Base-by-base conservation (phyloP, 441 rosid species). In the Gossypium davidsonii region DNA sequence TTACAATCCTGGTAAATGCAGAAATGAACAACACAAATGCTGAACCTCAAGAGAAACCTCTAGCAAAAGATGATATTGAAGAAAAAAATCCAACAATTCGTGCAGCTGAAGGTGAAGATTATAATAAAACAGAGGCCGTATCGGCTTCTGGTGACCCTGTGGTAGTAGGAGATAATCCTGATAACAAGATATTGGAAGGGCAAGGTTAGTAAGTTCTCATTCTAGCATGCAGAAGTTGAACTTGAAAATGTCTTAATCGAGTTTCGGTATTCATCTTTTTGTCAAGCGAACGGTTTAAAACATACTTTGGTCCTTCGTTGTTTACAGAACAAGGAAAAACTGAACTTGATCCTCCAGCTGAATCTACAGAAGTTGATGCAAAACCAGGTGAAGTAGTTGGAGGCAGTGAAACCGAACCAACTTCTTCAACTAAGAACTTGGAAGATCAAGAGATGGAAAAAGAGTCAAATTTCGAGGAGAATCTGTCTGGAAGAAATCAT, bases 321-420 rank as follows among this genome's bases (percentile, higher is more conserved):
- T 67, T 70, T 70, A 49, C 56, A 81, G 86, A 69, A 14, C 51
- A 73, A 81, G 78, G n/a, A 55, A 74, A 61, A 51, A 51, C 51
- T 64, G 83, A 71, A 64, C 75, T 58, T 70, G 23, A 70, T 74
- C 59, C 74, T 70, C 74, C 76, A 17, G 64, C 57, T 51, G 81
- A 71, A 53, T 67, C 74, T 53, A 60, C 75, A 34, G 31, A 79
- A 61, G 58, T 25, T 46, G 77, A 69, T 23, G 55, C 8, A 55
- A 20, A 74, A 68, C 48, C 68, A 61, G 62, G 26, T 61, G 75
- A 73, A 74, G 73, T 10, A 31, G 64, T 8, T 20, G 70, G 37
- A 44, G 58, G 20, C 17, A 71, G 67, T 14, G 74, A 58, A 57
- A 55, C 55, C 28, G 71, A 31, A 57, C 31, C 76, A 67, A 61